Conservation (phyloP, 192 early-diverging fungal genomes). For the Globomyces pollinis-pini region DNA sequence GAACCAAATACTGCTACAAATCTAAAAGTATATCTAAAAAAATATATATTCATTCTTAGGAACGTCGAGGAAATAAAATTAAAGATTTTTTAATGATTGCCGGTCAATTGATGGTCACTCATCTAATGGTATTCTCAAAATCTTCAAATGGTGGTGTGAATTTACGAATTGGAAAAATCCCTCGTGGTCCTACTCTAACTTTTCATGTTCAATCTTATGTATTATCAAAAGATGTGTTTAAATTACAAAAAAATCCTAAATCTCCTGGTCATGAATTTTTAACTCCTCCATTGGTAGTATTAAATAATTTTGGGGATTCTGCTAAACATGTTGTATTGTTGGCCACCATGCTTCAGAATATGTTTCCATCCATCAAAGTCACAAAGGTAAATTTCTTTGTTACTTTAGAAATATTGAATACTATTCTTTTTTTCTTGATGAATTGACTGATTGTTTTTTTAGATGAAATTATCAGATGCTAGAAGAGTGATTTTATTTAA, state of each 20-base stretch:
- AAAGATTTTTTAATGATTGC: slow-evolving; percentile 89
- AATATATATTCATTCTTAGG: slow-evolving; percentile 28
- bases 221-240: slow-evolving; percentile 72
- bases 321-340: slow-evolving; percentile 81
- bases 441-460: too few relatives aligned
- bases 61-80: slow-evolving; percentile 84
- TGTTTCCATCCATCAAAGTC: slow-evolving; percentile 95
- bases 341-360: slow-evolving; percentile 90
- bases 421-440: slow-evolving; percentile 17
- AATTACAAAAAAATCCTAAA: slow-evolving; percentile 69
- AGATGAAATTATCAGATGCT: slow-evolving; percentile 86
- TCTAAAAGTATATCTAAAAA: slow-evolving; percentile 41
- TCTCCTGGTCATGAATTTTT: slow-evolving; percentile 70
- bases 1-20: slow-evolving; percentile 90
- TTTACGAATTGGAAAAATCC: slow-evolving; percentile 76
- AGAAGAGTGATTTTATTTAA: slow-evolving; percentile 88
- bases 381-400: slow-evolving; percentile 63
- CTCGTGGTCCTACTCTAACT: slow-evolving; percentile 86
- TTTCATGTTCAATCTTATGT: slow-evolving; percentile 79
- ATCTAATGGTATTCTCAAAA: slow-evolving; percentile 83
- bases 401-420: not conserved
- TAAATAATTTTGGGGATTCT: slow-evolving; percentile 71
- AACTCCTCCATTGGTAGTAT: slow-evolving; percentile 70
- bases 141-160: slow-evolving; percentile 51
- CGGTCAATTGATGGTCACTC: slow-evolving; percentile 75